Evolutionary conservation across 108 stramenopile species (phyloP).

Genomic region (Pseudonitzschia pungens): DNA sequence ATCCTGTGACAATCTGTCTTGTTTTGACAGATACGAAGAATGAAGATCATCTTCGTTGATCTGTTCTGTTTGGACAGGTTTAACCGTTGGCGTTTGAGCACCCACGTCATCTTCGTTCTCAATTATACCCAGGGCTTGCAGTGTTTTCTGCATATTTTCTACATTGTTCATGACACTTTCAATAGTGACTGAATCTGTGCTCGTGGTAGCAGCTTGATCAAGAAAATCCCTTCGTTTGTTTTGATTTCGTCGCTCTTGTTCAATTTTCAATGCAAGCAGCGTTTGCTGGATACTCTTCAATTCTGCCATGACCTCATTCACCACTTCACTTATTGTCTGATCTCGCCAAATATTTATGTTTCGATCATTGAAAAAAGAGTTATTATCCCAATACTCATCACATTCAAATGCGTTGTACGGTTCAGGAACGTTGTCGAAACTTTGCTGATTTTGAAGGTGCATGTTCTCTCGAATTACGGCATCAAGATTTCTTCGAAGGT

Average conservation of each 20-base stretch:
- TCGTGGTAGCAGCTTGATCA: background rate
- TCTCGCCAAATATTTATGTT: background rate
- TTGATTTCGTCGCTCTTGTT: background rate
- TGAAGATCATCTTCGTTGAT: background rate
- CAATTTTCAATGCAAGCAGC: background rate
- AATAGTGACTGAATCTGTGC: background rate
- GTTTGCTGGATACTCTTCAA: conserved; percentile 9
- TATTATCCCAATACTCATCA: too few relatives aligned
- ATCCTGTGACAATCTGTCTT: background rate
- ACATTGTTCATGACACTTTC: background rate
- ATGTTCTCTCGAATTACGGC: background rate
- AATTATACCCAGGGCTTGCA: background rate
- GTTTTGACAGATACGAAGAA: background rate
- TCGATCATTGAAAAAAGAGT: background rate
- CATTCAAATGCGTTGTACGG: too few relatives aligned
- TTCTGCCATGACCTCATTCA: conserved; percentile 1
- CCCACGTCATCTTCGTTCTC: background rate
- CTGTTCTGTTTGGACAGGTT: background rate
- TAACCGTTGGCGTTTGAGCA: background rate
- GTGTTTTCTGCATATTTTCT: background rate
- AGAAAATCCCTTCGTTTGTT: background rate
- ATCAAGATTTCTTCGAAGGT: conserved; percentile 8
- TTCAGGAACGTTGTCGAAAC: background rate
- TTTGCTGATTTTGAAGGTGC: background rate
- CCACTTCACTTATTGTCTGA: background rate